Percentiles rank a stretch among this genome's conserved stretches.
phyloP scores from a whole-genome alignment of 495 filamentous ascomycete genomes.

The Penicilliopsis zonata region DNA sequence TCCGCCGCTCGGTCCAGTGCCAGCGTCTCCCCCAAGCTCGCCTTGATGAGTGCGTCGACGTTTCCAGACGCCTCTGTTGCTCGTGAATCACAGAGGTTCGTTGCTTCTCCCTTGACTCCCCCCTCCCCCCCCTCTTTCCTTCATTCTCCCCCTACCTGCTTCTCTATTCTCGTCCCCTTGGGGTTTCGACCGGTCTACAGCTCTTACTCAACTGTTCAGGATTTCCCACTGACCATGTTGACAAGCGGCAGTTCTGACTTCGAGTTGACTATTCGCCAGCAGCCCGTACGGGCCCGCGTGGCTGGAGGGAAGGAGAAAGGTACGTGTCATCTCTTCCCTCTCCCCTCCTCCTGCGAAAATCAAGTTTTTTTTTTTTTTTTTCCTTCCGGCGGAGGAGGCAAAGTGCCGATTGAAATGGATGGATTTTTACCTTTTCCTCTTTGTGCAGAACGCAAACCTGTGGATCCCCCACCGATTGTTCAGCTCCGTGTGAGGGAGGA shows the following conservation, averaged over 20 bases:
- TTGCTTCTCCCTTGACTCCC: conserved; percentile 1
- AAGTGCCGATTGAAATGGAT: conserved; percentile 4
- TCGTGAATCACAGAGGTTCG: conserved; percentile 31
- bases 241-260: conserved; percentile 39
- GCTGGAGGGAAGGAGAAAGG: conserved; percentile 64
- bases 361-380: no score
- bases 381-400: conserved; percentile 1
- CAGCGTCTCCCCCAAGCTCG: conserved; percentile 11
- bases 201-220: conserved; percentile 21
- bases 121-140: conserved; percentile 3
- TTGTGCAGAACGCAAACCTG: conserved; percentile 70
- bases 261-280: conserved; percentile 54
- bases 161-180: conserved; percentile 6
- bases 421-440: no score
- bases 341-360: neutral
- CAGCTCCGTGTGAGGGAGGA: conserved; percentile 63
- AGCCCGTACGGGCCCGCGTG: conserved; percentile 53
- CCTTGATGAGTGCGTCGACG: conserved; percentile 38
- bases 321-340: conserved; percentile 14
- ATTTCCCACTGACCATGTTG: conserved; percentile 30
- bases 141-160: conserved; percentile 2
- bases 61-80: conserved; percentile 33
- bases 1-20: neutral
- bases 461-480: conserved; percentile 90
- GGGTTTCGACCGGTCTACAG: conserved; percentile 4